Evolutionary conservation across 768 basidiomycete species (phyloP).

Genomic region (Psilocybe cubensis): DNA sequence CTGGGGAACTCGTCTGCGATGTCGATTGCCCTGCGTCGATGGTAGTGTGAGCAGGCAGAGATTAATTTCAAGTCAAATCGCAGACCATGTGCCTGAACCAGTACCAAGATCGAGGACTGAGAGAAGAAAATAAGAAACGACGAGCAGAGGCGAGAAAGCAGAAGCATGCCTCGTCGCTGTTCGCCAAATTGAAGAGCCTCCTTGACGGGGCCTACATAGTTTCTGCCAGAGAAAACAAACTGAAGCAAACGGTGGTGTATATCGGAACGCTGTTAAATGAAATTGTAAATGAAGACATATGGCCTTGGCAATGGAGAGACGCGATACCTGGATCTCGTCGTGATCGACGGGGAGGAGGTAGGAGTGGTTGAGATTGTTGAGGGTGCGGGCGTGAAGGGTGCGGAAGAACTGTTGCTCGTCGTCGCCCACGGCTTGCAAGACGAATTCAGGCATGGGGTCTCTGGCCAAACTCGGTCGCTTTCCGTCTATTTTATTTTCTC

Average conservation of each 20-base stretch:
- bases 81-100: conserved; percentile 65
- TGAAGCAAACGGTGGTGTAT: conserved; percentile 68
- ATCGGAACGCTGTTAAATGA: conserved; percentile 55
- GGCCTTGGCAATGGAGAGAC: conserved; percentile 2
- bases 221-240: conserved; percentile 65
- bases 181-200: conserved; percentile 56
- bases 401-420: conserved; percentile 60
- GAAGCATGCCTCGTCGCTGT: conserved; percentile 42
- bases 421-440: conserved; percentile 33
- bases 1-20: conserved; percentile 74
- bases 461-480: conserved; percentile 25
- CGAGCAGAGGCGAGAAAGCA: conserved; percentile 2
- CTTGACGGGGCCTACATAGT: conserved; percentile 68
- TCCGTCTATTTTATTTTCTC: background rate
- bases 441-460: conserved; percentile 25
- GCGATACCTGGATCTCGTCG: conserved; percentile 62
- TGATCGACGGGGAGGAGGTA: conserved; percentile 71
- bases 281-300: background rate
- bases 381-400: conserved; percentile 50
- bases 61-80: conserved; percentile 5
- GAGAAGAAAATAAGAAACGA: conserved; percentile 19
- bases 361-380: conserved; percentile 56
- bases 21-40: conserved; percentile 60
- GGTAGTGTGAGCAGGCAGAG: conserved; percentile 4
- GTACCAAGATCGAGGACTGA: conserved; percentile 72